A percentile compares a stretch with the other conserved stretches of the same genome.
These are phyloP conservation scores for Colletotrichum liriopes DNA, from an alignment of 2,329 filamentous ascomycete species.

Conservation along the genomic window DNA sequence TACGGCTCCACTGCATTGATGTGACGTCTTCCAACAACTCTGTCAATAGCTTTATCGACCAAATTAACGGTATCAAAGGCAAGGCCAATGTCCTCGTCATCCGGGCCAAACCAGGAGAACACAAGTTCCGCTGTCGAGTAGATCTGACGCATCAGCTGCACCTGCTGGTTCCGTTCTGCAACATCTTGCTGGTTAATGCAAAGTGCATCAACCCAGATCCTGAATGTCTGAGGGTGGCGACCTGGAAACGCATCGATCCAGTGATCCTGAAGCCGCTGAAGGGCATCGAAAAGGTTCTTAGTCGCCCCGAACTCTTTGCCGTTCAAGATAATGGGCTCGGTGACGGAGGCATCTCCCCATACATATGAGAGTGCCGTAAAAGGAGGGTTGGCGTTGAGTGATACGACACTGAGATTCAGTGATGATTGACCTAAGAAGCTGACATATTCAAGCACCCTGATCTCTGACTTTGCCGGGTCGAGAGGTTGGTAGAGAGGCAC, in stretches of 20 bases:
- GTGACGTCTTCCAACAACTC: too few relatives aligned
- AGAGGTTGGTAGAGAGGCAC: neutral
- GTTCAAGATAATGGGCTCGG: neutral
- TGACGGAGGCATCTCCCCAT: conserved; percentile 5
- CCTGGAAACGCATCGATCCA: neutral
- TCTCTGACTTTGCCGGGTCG: neutral
- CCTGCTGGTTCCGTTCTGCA: neutral
- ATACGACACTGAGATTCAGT: neutral
- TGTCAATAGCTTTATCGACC: neutral
- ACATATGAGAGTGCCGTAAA: conserved; percentile 5
- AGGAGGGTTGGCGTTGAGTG: neutral
- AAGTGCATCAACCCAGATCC: neutral
- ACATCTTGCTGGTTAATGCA: conserved; percentile 7
- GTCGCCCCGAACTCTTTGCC: neutral
- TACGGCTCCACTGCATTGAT: too few relatives aligned
- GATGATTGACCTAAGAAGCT: conserved; percentile 6
- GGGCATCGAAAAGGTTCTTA: neutral
- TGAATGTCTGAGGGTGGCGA: neutral
- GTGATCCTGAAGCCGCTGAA: conserved; percentile 4
- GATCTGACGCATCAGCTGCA: neutral
- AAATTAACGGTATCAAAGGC: neutral
- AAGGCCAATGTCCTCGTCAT: neutral
- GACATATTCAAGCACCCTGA: conserved; percentile 10
- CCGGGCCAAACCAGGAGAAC: neutral
- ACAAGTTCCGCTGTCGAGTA: neutral